These are phyloP conservation scores for Micractinium sp. DNA, from an alignment of 139 green algal genomes.

Conservation along the genomic window DNA sequence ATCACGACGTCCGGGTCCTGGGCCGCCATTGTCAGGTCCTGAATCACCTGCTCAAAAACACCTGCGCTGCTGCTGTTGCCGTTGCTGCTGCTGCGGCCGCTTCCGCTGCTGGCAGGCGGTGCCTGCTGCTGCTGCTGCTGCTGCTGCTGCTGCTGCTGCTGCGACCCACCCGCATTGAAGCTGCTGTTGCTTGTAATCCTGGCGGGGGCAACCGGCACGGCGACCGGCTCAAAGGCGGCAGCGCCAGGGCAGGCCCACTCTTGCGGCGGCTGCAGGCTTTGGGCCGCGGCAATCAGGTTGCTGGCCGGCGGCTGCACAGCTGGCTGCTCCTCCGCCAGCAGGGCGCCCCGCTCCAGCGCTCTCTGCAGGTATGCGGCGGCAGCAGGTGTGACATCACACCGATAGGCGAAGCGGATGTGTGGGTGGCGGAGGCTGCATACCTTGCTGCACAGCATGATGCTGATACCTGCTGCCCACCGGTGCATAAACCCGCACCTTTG, in stretches of 20 bases:
- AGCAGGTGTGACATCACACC: neutral
- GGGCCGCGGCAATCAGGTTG: neutral
- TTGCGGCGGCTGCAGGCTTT: neutral
- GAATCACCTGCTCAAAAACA: neutral
- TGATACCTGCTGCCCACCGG: neutral
- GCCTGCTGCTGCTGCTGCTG: neutral
- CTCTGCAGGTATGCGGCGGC: neutral
- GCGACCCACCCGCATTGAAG: neutral
- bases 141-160: neutral
- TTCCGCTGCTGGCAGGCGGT: neutral
- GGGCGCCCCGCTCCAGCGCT: neutral
- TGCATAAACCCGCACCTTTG: no score
- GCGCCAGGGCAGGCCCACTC: neutral
- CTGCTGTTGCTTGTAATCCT: no score
- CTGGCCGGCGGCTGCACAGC: neutral
- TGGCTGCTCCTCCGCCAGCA: neutral
- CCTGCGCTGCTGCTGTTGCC: neutral
- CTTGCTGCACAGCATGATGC: neutral
- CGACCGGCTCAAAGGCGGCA: neutral
- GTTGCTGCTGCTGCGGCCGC: neutral
- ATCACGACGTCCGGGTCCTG: neutral
- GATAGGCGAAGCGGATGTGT: neutral
- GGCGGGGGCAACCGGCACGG: neutral
- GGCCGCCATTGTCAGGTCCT: neutral
- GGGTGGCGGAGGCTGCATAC: neutral